Conservation (phyloP, 208 protist species). For the Leishmania arabica region DNA sequence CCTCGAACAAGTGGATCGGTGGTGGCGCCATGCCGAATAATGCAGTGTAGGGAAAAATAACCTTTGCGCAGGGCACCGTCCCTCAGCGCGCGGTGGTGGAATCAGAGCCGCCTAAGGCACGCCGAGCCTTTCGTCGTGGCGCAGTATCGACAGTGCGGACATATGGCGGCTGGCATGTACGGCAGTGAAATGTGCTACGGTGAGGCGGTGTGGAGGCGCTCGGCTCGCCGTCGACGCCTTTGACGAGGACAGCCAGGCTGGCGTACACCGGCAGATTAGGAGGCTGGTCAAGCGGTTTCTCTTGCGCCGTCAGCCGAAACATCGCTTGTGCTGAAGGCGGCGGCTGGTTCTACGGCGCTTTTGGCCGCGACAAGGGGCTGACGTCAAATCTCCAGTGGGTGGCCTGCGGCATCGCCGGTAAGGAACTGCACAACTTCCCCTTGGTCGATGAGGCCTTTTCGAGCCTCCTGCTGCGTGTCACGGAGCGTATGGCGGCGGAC, state of each 20-base stretch:
- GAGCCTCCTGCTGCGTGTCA: not conserved
- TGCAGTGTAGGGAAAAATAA: slow-evolving; percentile 82
- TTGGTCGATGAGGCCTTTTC: slow-evolving; percentile 29
- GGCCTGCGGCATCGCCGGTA: slow-evolving; percentile 37
- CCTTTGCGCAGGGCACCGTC: slow-evolving; percentile 62
- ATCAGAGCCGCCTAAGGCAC: slow-evolving; percentile 37
- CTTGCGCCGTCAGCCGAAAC: not conserved
- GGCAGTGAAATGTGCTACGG: slow-evolving; percentile 34
- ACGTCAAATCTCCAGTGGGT: slow-evolving; percentile 71
- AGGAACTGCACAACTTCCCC: slow-evolving; percentile 46
- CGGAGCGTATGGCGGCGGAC: not conserved
- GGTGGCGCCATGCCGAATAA: slow-evolving; percentile 59
- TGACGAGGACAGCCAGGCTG: slow-evolving; percentile 13
- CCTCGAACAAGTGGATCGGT: slow-evolving; percentile 72
- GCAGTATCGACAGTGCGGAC: slow-evolving; percentile 33
- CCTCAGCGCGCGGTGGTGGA: slow-evolving; percentile 45
- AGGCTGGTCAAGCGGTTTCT: slow-evolving; percentile 30
- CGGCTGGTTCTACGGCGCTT: slow-evolving; percentile 81
- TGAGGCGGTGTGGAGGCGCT: slow-evolving; percentile 19
- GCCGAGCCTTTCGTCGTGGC: slow-evolving; percentile 49
- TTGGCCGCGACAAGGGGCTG: slow-evolving; percentile 66
- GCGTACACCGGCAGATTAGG: slow-evolving; percentile 23
- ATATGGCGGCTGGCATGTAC: slow-evolving; percentile 42
- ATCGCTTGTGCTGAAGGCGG: slow-evolving; percentile 40
- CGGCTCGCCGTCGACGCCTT: slow-evolving; percentile 38